Base-by-base conservation (phyloP, 2,329 filamentous ascomycete genomes). In the Calonectria hongkongensis region DNA sequence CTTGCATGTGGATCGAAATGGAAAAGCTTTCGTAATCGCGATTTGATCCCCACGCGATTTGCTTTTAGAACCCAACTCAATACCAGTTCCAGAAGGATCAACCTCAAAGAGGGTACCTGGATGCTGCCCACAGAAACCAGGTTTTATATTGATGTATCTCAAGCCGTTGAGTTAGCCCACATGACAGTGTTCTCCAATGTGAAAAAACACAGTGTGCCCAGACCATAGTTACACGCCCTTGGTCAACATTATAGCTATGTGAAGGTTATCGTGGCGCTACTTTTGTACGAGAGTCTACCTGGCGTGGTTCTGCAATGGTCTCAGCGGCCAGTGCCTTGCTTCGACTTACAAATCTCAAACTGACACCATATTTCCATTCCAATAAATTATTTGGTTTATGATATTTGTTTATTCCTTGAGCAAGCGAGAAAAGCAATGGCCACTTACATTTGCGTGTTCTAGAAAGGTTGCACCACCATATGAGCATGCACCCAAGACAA, bases 401-500 rank as follows among this genome's bases (percentile, higher is more conserved):
- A 10, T 36, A 36, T 36, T 36, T 36, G 10, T 36, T 36, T 36
- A 13, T 36, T 36, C 12, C 33, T 36, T 36, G 10, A 10, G 10
- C 33, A 60, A 25, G 21, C 13, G 27, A 60, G 39, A 60, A 30
- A 43, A 60, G 39, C 4, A 25, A 12, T 3, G 25, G 21, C 13
- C 18, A 21, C 39, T 7, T 41, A 41, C 9, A 25, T 27, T 41
- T 27, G 33, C 54, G 25, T 41, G 21, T 60, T 39, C 12, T 21
- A 7, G 6, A 41, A 41, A 25, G 27, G 9, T 13, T 18, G 36
- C 25, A 25, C 21, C 25, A 25, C 21, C 36, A 27, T 15, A 21
- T 41, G 54, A 7, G 16, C 33, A 60, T 41, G 33, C 30, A 39
- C 36, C 33, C 54, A 60, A 60, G 54, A 60, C 54, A 60, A 27